These are phyloP conservation scores for Fusarium annulatum DNA, from an alignment of 2,329 filamentous ascomycete species.

Conservation along the genomic window DNA sequence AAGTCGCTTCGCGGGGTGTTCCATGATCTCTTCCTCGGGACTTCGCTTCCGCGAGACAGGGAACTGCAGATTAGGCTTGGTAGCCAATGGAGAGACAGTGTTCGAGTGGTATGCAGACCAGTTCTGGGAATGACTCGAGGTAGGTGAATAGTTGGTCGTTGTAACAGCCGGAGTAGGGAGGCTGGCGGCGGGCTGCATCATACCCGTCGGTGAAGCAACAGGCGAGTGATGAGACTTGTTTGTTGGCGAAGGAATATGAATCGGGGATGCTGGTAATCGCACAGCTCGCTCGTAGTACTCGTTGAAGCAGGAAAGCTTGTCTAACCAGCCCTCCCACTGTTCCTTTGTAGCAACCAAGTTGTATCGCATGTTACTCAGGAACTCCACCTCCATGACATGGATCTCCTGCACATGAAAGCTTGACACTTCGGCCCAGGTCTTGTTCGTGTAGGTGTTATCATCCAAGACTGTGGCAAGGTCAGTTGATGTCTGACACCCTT, in stretches of 20 bases:
- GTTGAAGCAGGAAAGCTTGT: constrained; percentile 82
- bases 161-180: constrained; percentile 49
- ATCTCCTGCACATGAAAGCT: constrained; percentile 94
- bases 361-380: constrained; percentile 98
- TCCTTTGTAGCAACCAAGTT: constrained; percentile 86
- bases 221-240: constrained; percentile 57
- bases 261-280: constrained; percentile 54
- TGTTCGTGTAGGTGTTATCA: constrained; percentile 99
- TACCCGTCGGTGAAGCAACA: constrained; percentile 61
- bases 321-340: constrained; percentile 90
- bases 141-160: constrained; percentile 55
- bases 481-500: constrained; percentile 24
- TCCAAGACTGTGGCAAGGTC: constrained; percentile 75
- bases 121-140: constrained; percentile 49
- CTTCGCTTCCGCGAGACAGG: constrained; percentile 61
- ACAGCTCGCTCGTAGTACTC: constrained; percentile 82
- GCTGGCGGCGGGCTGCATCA: constrained; percentile 45
- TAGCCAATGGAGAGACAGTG: constrained; percentile 60
- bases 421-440: constrained; percentile 98
- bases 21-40: constrained; percentile 60
- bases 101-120: constrained; percentile 56
- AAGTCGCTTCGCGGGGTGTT: constrained; percentile 66
- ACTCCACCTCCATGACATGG: constrained; percentile 99
- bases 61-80: constrained; percentile 58
- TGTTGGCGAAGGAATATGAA: constrained; percentile 56